Base-by-base conservation (phyloP, 192 early-diverging fungal genomes). In the Chytriomyces sp. region DNA sequence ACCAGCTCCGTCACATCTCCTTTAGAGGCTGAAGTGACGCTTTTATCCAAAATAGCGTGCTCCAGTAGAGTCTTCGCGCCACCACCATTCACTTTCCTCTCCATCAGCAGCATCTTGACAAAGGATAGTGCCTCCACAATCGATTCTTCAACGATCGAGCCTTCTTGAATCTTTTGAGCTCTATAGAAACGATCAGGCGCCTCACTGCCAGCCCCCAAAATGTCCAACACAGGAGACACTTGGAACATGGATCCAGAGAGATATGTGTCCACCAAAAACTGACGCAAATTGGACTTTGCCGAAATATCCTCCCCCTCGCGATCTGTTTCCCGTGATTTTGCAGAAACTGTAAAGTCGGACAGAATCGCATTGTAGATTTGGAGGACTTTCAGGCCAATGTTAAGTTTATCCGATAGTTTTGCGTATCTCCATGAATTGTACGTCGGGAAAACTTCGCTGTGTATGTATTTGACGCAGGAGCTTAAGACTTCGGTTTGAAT, bases 291-390 rank as follows among this genome's bases (percentile, higher is more conserved):
- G 35, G 35, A 35, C 35, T 35, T 35, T 35, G 47, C 23, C 20
- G 57, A 10, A 23, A 84, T 75, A 47, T 67, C 60, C 10, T 61
- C 61, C 9, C 44, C 50, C 13, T 23, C 64, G 24, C 35, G 43
- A 48, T 9, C 50, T 11, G 20, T 47, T 10, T 18, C 16, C 35
- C 35, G 35, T 35, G 35, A 45, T 45, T 45, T 53, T 44, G 24
- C 43, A 46, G 53, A 18, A 9, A 62, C 64, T 5, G 85, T 77
- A 24, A 80, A 79, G 64, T 86, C 83, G 6, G 45, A 57, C 63
- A 85, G 63, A 26, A 87, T 76, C 23, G 10, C n/a, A 65, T 88
- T 86, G 77, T 78, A 86, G 23, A 88, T 85, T 57, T 78, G 76
- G 18, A 86, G 72, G 43, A 86, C 72, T 20, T 50, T 63, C 16